Conservation (phyloP, 116 monocot species). For the Iris pallida region DNA sequence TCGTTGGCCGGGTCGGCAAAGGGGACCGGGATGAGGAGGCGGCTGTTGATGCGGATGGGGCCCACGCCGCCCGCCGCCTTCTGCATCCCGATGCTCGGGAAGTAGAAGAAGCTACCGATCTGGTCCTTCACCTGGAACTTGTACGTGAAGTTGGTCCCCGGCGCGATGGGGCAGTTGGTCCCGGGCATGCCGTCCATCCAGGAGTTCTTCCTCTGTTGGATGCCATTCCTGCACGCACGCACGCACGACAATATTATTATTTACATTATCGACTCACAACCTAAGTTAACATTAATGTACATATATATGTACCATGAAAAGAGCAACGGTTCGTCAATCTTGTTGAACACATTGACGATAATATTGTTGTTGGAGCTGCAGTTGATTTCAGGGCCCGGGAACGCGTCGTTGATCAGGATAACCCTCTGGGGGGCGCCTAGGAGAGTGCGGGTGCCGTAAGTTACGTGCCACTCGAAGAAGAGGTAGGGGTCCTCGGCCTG, state of each 20-base stretch:
- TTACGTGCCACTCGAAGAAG: conserved; percentile 23
- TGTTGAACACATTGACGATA: conserved; percentile 21
- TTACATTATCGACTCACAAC: too few relatives aligned
- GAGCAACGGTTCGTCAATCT: conserved; percentile 36
- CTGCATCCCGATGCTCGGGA: conserved; percentile 59
- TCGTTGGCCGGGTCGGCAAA: conserved; percentile 56
- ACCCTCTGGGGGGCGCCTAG: conserved; percentile 16
- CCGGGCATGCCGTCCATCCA: conserved; percentile 71
- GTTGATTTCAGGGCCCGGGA: conserved; percentile 31
- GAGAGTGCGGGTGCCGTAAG: conserved; percentile 25
- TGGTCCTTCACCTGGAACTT: conserved; percentile 77
- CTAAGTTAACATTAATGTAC: too few relatives aligned
- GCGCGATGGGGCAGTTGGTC: conserved; percentile 68
- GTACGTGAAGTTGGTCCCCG: conserved; percentile 58
- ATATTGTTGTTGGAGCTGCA: conserved; percentile 31
- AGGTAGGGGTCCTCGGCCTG: conserved; percentile 26
- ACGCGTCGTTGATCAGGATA: conserved; percentile 29
- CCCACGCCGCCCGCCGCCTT: conserved; percentile 68
- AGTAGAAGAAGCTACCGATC: conserved; percentile 81
- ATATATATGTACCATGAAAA: conserved; percentile 58
- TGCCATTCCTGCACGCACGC: conserved; percentile 34
- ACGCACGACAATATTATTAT: neutral
- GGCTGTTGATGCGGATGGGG: conserved; percentile 58
- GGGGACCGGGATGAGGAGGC: conserved; percentile 69
- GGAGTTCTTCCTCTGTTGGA: conserved; percentile 78